Conservation (phyloP, 2,329 filamentous ascomycete species). For the Malbranchea cinnamomea region DNA sequence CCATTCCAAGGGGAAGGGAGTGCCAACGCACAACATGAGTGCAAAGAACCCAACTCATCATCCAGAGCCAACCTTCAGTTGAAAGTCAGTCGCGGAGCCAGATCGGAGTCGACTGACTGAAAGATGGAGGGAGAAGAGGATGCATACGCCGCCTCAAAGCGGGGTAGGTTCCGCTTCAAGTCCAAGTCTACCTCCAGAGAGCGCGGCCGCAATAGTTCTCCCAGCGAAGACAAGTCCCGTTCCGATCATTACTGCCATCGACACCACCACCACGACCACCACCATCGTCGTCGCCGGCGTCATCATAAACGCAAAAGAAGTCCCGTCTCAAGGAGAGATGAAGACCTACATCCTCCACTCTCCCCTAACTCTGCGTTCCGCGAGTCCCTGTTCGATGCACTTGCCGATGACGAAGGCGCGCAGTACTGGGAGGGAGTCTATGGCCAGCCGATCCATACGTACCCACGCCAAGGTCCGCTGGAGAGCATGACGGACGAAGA, state of each 20-base stretch:
- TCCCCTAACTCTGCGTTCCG: slow-evolving; percentile 68
- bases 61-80: no score
- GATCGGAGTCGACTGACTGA: no score
- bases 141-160: slow-evolving; percentile 10
- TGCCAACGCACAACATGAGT: no score
- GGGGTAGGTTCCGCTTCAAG: slow-evolving; percentile 23
- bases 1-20: no score
- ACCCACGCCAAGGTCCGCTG: slow-evolving; percentile 45
- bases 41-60: no score
- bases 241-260: slow-evolving; percentile 5
- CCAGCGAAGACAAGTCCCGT: slow-evolving; percentile 2
- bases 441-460: slow-evolving; percentile 81
- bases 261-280: slow-evolving; percentile 14
- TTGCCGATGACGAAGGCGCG: slow-evolving; percentile 92
- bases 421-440: slow-evolving; percentile 95
- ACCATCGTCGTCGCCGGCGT: slow-evolving; percentile 13
- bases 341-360: slow-evolving; percentile 21
- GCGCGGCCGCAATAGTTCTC: neutral
- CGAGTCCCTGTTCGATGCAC: slow-evolving; percentile 88
- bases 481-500: slow-evolving; percentile 88
- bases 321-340: slow-evolving; percentile 2
- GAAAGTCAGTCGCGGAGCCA: no score
- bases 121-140: neutral
- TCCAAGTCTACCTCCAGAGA: slow-evolving; percentile 6
- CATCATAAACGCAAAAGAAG: slow-evolving; percentile 12